Percentiles rank a stretch among this genome's conserved stretches.
phyloP scores from a whole-genome alignment of 2,329 filamentous ascomycete species.

The Botrytis medusae region DNA sequence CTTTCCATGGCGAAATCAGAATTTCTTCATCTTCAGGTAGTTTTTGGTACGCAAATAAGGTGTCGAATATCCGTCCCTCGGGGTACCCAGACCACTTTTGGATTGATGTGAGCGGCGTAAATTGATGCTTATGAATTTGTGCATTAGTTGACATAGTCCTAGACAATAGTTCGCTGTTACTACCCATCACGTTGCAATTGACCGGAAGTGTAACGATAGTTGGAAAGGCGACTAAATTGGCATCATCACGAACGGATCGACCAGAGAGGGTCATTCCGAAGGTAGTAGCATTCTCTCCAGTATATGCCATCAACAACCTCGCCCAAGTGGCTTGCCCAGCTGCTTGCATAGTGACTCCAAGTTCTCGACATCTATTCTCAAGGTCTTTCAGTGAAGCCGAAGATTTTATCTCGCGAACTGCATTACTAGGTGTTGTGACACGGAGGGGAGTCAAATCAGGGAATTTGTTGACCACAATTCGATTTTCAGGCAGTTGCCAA shows the following conservation, averaged over 20 bases:
- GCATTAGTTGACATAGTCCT: constrained; percentile 66
- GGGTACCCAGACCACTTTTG: constrained; percentile 69
- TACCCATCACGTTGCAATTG: constrained; percentile 53
- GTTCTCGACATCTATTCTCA: constrained; percentile 53
- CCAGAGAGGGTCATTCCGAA: constrained; percentile 84
- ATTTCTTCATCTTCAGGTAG: constrained; percentile 36
- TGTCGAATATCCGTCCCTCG: constrained; percentile 73
- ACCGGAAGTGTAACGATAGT: constrained; percentile 82
- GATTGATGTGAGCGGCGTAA: constrained; percentile 67
- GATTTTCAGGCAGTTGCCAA: constrained; percentile 59
- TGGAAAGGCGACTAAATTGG: constrained; percentile 65
- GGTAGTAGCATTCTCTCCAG: constrained; percentile 69
- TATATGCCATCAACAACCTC: constrained; percentile 70
- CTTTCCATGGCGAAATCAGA: constrained; percentile 51
- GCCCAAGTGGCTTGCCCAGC: constrained; percentile 78
- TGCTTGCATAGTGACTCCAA: constrained; percentile 73
- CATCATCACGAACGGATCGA: constrained; percentile 58
- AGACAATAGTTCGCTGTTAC: constrained; percentile 57
- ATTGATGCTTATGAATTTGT: constrained; percentile 66
- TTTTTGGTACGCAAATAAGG: constrained; percentile 81
- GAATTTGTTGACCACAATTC: constrained; percentile 65
- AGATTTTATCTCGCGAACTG: constrained; percentile 43
- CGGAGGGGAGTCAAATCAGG: constrained; percentile 69
- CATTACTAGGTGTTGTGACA: constrained; percentile 39
- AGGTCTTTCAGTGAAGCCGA: constrained; percentile 48